Base-by-base conservation (phyloP, 1,139 yeast species). In the Diutina mesorugosa region DNA sequence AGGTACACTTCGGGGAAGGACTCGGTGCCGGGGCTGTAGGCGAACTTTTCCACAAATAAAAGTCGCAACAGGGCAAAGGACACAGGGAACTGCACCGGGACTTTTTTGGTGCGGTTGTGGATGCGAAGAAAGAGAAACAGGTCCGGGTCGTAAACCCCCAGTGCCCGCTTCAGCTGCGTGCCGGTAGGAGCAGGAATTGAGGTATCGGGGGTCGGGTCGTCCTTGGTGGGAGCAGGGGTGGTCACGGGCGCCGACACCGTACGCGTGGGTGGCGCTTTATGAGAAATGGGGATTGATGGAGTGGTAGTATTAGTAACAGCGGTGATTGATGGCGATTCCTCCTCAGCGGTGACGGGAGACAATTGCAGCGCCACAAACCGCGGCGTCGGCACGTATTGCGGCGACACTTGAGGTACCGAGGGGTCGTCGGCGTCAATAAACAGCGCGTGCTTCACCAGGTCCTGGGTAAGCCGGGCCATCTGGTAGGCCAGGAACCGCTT, bases 401-500 rank as follows among this genome's bases (percentile, higher is more conserved):
- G 30, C 3, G 30, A 26, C 21, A 47, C 35, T 14, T 21, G 30
- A 6, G 50, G 29, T 4, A 28, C 18, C 7, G 38, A 26, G 6
- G 35, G 41, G 7, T 29, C 38, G 35, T 50, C 45, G 28, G 10
- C 28, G 14, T 50, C 53, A 6, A 50, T 29, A 32, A 30, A 50
- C 53, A 50, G 53, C n/a, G 32, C 41, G 53, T 50, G 53, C 21
- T 50, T 50, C 29, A 50, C 41, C 12, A 16, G 41, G 35, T 50
- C 53, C 8, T 50, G 53, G 0, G 90, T 77, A 29, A 88, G 76
- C 63, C 87, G 88, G 1, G 96, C 91, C 70, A 86, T 87, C 65
- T 93, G 98, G 61, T 90, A 93, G 0, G 97, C 97, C 30, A 97
- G 89, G 66, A 87, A 93, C 59, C 99, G 73, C 62, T 90, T 81